These are phyloP conservation scores for Botryosphaeria agaves DNA, from an alignment of 2,329 filamentous ascomycete genomes.

Conservation along the genomic window DNA sequence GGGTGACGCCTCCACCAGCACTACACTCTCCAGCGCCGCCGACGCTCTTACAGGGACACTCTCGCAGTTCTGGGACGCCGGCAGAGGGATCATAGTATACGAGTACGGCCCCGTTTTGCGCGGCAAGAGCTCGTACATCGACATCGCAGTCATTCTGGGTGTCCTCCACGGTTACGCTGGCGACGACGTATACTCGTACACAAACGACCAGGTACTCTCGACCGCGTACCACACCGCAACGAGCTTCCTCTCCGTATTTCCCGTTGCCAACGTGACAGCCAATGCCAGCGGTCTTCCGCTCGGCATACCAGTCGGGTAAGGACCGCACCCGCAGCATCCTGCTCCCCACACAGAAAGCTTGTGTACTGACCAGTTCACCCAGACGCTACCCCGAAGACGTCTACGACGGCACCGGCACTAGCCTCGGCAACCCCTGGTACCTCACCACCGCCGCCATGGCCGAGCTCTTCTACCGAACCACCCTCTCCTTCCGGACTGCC, in stretches of 20 bases:
- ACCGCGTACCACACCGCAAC: conserved; percentile 12
- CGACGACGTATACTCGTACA: conserved; percentile 14
- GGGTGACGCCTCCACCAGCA: conserved; percentile 11
- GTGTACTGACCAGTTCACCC: too few relatives aligned
- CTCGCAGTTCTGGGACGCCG: conserved; percentile 14
- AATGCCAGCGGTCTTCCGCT: conserved; percentile 40
- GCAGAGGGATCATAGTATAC: conserved; percentile 12
- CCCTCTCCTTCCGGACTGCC: conserved; percentile 6
- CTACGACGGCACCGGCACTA: conserved; percentile 13
- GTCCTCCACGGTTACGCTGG: conserved; percentile 15
- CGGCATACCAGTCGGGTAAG: conserved; percentile 15
- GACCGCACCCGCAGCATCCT: background rate
- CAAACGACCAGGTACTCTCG: conserved; percentile 14
- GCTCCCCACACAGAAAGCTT: too few relatives aligned
- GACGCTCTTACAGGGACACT: conserved; percentile 10
- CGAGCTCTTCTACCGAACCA: conserved; percentile 12
- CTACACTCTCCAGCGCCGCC: conserved; percentile 10
- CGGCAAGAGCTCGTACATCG: conserved; percentile 15
- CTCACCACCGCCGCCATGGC: conserved; percentile 15
- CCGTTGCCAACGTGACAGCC: conserved; percentile 9
- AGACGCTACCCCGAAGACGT: conserved; percentile 18
- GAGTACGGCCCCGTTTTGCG: conserved; percentile 15
- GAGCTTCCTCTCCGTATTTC: too few relatives aligned
- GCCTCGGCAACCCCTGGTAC: conserved; percentile 18
- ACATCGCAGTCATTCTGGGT: conserved; percentile 14